phyloP scores from a whole-genome alignment of 164 flowering plant species.

The Stephania japonica region DNA sequence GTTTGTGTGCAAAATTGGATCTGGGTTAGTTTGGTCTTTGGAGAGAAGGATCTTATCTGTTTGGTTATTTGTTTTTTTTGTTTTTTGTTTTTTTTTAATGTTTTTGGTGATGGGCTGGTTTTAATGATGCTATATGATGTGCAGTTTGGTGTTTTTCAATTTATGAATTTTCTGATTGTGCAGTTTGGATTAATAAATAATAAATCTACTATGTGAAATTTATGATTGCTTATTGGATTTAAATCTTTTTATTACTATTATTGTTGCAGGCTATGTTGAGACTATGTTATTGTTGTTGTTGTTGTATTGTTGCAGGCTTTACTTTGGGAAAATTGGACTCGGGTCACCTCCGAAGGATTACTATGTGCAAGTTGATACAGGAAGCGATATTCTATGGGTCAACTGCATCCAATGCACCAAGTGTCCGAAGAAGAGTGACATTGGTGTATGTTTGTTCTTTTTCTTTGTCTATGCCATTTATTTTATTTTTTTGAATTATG shows the following conservation, averaged over 20 bases:
- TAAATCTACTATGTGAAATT: neutral
- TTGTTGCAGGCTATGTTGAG: no score
- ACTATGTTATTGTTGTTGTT: neutral
- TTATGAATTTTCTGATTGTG: neutral
- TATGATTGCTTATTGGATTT: neutral
- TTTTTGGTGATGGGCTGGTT: neutral
- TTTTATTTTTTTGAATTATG: neutral
- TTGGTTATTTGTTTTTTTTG: no score
- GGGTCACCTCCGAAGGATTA: constrained; percentile 80
- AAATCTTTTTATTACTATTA: no score
- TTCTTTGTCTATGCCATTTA: neutral
- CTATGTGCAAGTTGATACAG: constrained; percentile 90
- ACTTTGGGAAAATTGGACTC: constrained; percentile 72
- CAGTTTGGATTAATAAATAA: neutral
- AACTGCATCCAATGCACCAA: constrained; percentile 73
- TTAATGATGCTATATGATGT: neutral
- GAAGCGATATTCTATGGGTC: constrained; percentile 89
- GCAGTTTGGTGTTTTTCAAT: neutral
- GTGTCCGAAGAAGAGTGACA: constrained; percentile 75
- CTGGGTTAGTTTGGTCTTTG: no score
- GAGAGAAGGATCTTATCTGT: no score
- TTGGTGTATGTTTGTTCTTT: constrained; percentile 49
- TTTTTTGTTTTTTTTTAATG: no score
- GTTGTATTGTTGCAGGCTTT: constrained; percentile 49
- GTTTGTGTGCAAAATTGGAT: no score